These are phyloP conservation scores for Hymenochaete sp. DNA, from an alignment of 1,284 basidiomycete genomes.

Conservation along the genomic window DNA sequence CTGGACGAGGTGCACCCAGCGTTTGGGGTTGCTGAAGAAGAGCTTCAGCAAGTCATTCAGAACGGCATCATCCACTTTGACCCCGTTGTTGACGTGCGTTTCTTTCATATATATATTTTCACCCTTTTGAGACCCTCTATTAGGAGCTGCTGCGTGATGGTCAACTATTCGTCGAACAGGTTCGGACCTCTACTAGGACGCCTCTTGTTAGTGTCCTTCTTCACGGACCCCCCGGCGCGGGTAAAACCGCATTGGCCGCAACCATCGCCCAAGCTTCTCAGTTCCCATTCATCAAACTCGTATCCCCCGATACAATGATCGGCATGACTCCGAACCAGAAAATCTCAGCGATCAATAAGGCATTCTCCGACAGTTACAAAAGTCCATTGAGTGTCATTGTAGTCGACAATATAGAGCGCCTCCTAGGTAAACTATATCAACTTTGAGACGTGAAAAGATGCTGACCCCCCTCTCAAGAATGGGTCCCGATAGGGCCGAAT, in stretches of 20 bases:
- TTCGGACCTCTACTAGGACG: constrained; percentile 82
- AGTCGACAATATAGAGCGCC: constrained; percentile 88
- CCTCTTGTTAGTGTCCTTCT: constrained; percentile 88
- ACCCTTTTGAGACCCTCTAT: constrained; percentile 11
- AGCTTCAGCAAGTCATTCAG: constrained; percentile 87
- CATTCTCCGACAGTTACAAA: constrained; percentile 96
- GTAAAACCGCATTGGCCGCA: constrained; percentile 94
- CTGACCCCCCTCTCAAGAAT: constrained; percentile 49
- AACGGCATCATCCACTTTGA: constrained; percentile 97
- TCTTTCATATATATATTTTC: not conserved
- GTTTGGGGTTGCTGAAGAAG: constrained; percentile 97
- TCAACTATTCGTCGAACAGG: constrained; percentile 92
- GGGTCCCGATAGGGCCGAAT: constrained; percentile 95
- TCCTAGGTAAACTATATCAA: constrained; percentile 72
- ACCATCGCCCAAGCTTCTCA: constrained; percentile 89
- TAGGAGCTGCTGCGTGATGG: constrained; percentile 87
- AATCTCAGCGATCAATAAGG: constrained; percentile 86
- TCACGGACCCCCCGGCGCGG: constrained; percentile 85
- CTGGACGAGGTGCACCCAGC: constrained; percentile 95
- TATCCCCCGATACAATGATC: constrained; percentile 96
- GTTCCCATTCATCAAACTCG: constrained; percentile 97
- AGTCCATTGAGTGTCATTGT: constrained; percentile 94
- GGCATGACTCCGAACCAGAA: constrained; percentile 90
- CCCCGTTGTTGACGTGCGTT: constrained; percentile 60
- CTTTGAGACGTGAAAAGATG: not conserved